These are phyloP conservation scores for Leccinum subrobustum DNA, from an alignment of 1,284 basidiomycete genomes.

Conservation along the genomic window DNA sequence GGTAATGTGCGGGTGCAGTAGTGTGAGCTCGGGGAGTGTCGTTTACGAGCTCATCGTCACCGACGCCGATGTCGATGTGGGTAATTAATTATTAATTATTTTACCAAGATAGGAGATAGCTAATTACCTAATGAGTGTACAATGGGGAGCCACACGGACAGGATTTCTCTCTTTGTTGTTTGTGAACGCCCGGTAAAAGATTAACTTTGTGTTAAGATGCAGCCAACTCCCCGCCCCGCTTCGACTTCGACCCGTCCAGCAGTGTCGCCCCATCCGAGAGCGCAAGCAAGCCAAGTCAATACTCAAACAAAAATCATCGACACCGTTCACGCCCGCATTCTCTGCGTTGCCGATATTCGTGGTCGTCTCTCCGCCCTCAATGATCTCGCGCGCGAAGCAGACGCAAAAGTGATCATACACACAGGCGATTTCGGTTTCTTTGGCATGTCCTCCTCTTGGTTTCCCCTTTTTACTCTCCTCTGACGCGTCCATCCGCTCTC, in stretches of 20 bases:
- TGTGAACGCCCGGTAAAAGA: conserved; percentile 27
- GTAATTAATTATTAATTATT: conserved; percentile 7
- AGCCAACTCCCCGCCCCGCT: conserved; percentile 50
- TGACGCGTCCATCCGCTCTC: no score
- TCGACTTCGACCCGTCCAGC: conserved; percentile 57
- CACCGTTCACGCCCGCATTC: conserved; percentile 80
- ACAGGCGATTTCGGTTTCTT: no score
- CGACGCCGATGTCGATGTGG: conserved; percentile 5
- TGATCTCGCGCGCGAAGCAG: conserved; percentile 84
- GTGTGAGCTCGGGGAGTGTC: conserved; percentile 14
- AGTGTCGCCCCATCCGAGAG: conserved; percentile 53
- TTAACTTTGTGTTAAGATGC: conserved; percentile 25
- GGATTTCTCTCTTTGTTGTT: conserved; percentile 18
- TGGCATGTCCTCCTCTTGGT: no score
- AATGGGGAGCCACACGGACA: background rate
- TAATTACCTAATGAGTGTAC: conserved; percentile 28
- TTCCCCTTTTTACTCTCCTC: no score
- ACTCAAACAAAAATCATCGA: conserved; percentile 78
- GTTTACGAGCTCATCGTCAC: conserved; percentile 32
- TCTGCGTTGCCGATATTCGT: conserved; percentile 95
- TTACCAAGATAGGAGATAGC: conserved; percentile 22
- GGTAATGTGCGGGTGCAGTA: conserved; percentile 4
- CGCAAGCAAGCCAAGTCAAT: conserved; percentile 53
- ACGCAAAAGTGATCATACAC: conserved; percentile 58
- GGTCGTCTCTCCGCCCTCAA: conserved; percentile 87